These are phyloP conservation scores for Arthrobotrys megalospora DNA, from an alignment of 2,329 filamentous ascomycete species.

Conservation along the genomic window DNA sequence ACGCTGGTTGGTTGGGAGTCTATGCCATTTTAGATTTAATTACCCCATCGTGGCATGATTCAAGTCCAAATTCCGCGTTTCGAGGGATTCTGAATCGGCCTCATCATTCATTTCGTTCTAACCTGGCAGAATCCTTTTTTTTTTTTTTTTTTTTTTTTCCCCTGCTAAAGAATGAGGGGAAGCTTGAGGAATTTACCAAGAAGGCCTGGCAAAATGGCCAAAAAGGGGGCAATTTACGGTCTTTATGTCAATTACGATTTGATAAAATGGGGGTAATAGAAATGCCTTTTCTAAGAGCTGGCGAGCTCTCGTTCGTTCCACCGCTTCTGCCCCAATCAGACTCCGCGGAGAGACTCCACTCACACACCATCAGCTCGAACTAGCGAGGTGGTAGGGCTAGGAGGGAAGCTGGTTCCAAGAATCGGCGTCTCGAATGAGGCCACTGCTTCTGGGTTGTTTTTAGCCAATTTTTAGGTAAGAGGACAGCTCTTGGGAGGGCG, in stretches of 20 bases:
- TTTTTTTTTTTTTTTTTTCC: slow-evolving; percentile 12
- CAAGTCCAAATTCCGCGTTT: slow-evolving; percentile 37
- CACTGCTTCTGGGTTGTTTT: slow-evolving; percentile 39
- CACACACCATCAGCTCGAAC: slow-evolving; percentile 24
- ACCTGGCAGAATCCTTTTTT: slow-evolving; percentile 12
- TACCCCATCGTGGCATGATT: slow-evolving; percentile 50
- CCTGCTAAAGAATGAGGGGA: slow-evolving; percentile 10
- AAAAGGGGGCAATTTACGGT: slow-evolving; percentile 51
- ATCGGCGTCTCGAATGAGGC: slow-evolving; percentile 51
- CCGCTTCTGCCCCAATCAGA: slow-evolving; percentile 35
- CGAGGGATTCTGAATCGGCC: slow-evolving; percentile 18
- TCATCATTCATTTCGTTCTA: slow-evolving; percentile 32
- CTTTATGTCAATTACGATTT: slow-evolving; percentile 58
- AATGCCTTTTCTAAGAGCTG: slow-evolving; percentile 28
- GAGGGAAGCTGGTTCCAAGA: slow-evolving; percentile 41
- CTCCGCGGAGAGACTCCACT: slow-evolving; percentile 49
- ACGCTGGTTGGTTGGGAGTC: slow-evolving; percentile 40
- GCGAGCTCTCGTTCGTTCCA: slow-evolving; percentile 44
- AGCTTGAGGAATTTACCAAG: slow-evolving; percentile 41
- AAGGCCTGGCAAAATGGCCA: slow-evolving; percentile 42
- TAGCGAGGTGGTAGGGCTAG: slow-evolving; percentile 28
- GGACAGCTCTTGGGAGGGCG: slow-evolving; percentile 26
- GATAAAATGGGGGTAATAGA: slow-evolving; percentile 62
- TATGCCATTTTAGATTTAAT: background rate
- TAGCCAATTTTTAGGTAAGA: slow-evolving; percentile 61